A percentile compares a stretch with the other conserved stretches of the same genome.
Conservation (phyloP, 1,139 yeast genomes). For the Yamadazyma sp. region DNA sequence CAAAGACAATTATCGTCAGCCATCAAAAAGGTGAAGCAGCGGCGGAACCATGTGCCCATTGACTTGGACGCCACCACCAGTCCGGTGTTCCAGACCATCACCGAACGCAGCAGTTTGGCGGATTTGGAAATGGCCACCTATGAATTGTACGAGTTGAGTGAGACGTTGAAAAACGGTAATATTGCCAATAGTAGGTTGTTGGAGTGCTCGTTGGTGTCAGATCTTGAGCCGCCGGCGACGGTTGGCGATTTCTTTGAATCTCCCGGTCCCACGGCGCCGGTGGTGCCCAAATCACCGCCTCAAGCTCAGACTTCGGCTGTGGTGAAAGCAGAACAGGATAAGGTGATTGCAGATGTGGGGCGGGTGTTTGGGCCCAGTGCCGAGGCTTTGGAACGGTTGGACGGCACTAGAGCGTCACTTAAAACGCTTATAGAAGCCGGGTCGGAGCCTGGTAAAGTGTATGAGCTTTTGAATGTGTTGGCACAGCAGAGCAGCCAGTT, state of each 20-base stretch:
- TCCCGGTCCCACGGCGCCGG: neutral
- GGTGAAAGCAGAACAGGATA: neutral
- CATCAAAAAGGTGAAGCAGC: conserved; percentile 26
- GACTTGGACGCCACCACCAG: conserved; percentile 6
- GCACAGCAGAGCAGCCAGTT: conserved; percentile 14
- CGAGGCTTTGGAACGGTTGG: conserved; percentile 1
- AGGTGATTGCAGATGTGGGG: neutral
- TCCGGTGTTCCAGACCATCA: conserved; percentile 20
- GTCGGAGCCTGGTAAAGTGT: neutral
- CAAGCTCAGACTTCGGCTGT: neutral
- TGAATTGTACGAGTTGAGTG: conserved; percentile 34
- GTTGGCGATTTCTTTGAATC: neutral
- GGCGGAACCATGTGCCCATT: conserved; percentile 4
- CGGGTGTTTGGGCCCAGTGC: neutral
- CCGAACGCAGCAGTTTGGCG: conserved; percentile 19
- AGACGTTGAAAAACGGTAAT: conserved; percentile 30
- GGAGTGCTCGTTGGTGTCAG: conserved; percentile 9
- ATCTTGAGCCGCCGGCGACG: conserved; percentile 4
- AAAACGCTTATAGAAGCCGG: neutral
- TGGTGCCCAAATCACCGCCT: neutral
- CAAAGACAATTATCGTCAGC: conserved; percentile 39
- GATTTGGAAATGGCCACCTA: conserved; percentile 32
- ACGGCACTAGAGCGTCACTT: conserved; percentile 1
- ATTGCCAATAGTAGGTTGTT: conserved; percentile 17
- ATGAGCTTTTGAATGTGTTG: conserved; percentile 13